These are phyloP conservation scores for Agaricus bisporus DNA, from an alignment of 768 basidiomycete species.

Conservation along the genomic window DNA sequence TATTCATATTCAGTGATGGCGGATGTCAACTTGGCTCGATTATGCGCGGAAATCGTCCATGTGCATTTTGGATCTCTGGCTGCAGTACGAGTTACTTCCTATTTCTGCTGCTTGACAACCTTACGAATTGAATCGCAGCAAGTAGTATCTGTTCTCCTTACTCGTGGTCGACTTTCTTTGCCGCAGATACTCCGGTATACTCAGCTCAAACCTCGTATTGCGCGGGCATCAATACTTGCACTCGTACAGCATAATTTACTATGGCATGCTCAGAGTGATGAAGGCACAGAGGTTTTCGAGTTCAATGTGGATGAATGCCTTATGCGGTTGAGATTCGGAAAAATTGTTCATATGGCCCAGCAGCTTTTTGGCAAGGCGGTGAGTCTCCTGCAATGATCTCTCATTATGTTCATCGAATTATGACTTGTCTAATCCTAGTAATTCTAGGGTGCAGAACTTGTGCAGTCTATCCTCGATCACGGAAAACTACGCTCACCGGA, in stretches of 20 bases:
- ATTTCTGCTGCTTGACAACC: not conserved
- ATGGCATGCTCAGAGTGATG: conserved; percentile 73
- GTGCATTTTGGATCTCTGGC: conserved; percentile 62
- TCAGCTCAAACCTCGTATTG: conserved; percentile 56
- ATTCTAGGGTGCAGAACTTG: conserved; percentile 64
- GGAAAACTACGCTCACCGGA: conserved; percentile 80
- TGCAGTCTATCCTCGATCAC: conserved; percentile 73
- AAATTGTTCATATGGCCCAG: conserved; percentile 70
- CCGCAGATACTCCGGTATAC: conserved; percentile 65
- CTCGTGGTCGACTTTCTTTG: conserved; percentile 75
- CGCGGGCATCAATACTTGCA: conserved; percentile 66
- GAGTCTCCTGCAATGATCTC: conserved; percentile 20
- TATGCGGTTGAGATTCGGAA: conserved; percentile 75
- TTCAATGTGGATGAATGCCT: conserved; percentile 82
- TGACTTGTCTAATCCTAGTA: not conserved
- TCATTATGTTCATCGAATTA: not conserved
- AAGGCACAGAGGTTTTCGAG: conserved; percentile 74
- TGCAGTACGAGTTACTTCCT: conserved; percentile 34
- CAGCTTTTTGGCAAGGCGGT: conserved; percentile 68
- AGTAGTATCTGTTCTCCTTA: conserved; percentile 69
- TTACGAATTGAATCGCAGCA: conserved; percentile 36
- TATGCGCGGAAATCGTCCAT: conserved; percentile 58
- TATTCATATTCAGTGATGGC: conserved; percentile 37
- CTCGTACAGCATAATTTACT: conserved; percentile 90
- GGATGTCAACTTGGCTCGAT: conserved; percentile 51